Evolutionary conservation across 2,329 filamentous ascomycete species (phyloP), one percentile per base, ranked within the genome.

Genomic region (Sphaerulina vaccinii): DNA sequence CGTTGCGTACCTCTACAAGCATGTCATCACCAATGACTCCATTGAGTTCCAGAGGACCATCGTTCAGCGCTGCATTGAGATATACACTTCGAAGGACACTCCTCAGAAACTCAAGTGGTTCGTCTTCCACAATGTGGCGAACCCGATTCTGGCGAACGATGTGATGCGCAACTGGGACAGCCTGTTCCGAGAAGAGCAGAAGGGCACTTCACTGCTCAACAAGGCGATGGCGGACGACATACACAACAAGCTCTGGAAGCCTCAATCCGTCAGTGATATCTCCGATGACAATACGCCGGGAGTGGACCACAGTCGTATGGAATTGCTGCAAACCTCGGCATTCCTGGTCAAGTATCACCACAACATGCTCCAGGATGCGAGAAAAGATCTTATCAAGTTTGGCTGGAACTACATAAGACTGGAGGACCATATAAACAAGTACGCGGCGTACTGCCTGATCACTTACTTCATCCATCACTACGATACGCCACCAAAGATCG

Each of bases 351-450:
- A 99, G 68, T 95, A 97, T 65, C 90, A 99, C 65, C 85, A 92
- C 64, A 82, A 83, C 24, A 87, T 90, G 48, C 81, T 99, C 1
- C 88, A 95, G 61, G 93, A 97, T 64, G 86, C 89, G 2, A 85
- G 95, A 32, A 99, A 99, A 71, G 93, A 99, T 59, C 92, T 99
- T 56, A 99, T 99, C 66, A 97, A 96, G 72, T 99, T 97, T 71
- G 91, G 90, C 2, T 99, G 93, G 93, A 96, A 91, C 15, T 97
- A 96, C 67, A 99, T 99, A 64, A 84, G 89, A 19, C 81, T 99
- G n/a, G 95, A 99, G 66, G 93, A 99, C 70, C 88, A 96, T 51
- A 96, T 99, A 75, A 99, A 97, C 76, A 99, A 99, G 71, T 93
- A 97, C 69, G 93, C 92, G 0, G 91, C 93, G 2, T 99, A 99